Percentiles rank a stretch among this genome's conserved stretches.
Evolutionary conservation across 2,329 filamentous ascomycete genomes (phyloP).

Genomic region (Ophiostoma triangulosporum): DNA sequence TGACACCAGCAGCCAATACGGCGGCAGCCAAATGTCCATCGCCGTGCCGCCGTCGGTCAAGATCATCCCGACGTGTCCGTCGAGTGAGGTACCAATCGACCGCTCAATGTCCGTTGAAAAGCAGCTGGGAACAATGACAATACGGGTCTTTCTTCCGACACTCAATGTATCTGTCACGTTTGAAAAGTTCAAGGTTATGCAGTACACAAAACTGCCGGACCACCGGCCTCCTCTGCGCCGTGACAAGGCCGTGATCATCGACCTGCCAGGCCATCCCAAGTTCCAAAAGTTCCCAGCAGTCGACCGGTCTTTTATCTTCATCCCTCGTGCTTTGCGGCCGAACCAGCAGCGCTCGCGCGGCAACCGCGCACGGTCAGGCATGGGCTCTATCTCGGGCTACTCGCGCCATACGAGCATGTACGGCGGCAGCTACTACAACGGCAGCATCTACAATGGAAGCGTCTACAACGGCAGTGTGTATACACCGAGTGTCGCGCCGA

Average conservation of each 20-base stretch:
- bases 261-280: conserved; percentile 63
- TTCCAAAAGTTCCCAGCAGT: conserved; percentile 83
- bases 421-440: conserved; percentile 43
- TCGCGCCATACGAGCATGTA: conserved; percentile 73
- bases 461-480: conserved; percentile 49
- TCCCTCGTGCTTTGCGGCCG: conserved; percentile 80
- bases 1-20: conserved; percentile 11
- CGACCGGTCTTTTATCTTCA: conserved; percentile 95
- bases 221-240: conserved; percentile 86
- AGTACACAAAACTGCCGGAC: conserved; percentile 87
- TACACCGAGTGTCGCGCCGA: conserved; percentile 75
- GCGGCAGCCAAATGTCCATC: conserved; percentile 24
- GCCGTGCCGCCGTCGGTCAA: conserved; percentile 19
- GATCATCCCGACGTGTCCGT: conserved; percentile 40
- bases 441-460: conserved; percentile 48
- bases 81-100: conserved; percentile 54
- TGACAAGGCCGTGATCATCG: conserved; percentile 93
- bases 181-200: conserved; percentile 65
- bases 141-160: conserved; percentile 66
- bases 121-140: conserved; percentile 69
- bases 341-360: conserved; percentile 74
- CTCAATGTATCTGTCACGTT: conserved; percentile 61
- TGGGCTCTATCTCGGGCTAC: conserved; percentile 51
- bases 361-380: conserved; percentile 59
- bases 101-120: conserved; percentile 71